Conservation (phyloP, 352 stramenopile species). For the Lagenidium giganteum region DNA sequence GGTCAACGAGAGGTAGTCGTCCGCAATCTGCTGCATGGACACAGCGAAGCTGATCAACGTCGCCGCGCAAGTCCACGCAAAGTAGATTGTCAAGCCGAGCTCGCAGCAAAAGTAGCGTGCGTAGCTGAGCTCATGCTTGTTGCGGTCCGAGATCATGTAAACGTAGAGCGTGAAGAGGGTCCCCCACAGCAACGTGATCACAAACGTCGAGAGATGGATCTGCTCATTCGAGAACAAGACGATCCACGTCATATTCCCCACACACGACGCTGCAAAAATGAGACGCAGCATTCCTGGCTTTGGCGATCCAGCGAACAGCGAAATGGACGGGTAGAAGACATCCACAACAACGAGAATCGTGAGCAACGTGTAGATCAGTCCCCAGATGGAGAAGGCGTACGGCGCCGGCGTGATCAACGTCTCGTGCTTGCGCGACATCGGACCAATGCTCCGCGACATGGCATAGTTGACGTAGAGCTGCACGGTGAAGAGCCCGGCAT, state of each 20-base stretch:
- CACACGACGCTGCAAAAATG: slow-evolving; percentile 55
- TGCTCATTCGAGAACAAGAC: slow-evolving; percentile 64
- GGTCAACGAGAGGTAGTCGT: slow-evolving; percentile 46
- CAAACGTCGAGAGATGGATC: slow-evolving; percentile 46
- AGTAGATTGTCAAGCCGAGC: slow-evolving; percentile 66
- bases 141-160: slow-evolving; percentile 36
- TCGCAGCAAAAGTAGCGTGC: slow-evolving; percentile 50
- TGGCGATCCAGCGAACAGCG: slow-evolving; percentile 41
- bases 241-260: slow-evolving; percentile 72
- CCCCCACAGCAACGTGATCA: slow-evolving; percentile 58
- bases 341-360: slow-evolving; percentile 14
- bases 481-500: slow-evolving; percentile 54
- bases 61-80: slow-evolving; percentile 67
- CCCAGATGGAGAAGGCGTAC: slow-evolving; percentile 14
- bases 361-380: slow-evolving; percentile 16
- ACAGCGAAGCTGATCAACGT: slow-evolving; percentile 68
- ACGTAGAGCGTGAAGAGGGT: slow-evolving; percentile 58
- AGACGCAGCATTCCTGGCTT: slow-evolving; percentile 42
- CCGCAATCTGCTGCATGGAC: slow-evolving; percentile 37
- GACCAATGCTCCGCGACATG: slow-evolving; percentile 28
- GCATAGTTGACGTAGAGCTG: slow-evolving; percentile 61
- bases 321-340: slow-evolving; percentile 35
- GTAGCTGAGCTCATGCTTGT: slow-evolving; percentile 27
- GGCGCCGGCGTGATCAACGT: slow-evolving; percentile 18
- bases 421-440: slow-evolving; percentile 10